phyloP scores from a whole-genome alignment of 2,329 filamentous ascomycete genomes.

The Ceratocystis ficicola region DNA sequence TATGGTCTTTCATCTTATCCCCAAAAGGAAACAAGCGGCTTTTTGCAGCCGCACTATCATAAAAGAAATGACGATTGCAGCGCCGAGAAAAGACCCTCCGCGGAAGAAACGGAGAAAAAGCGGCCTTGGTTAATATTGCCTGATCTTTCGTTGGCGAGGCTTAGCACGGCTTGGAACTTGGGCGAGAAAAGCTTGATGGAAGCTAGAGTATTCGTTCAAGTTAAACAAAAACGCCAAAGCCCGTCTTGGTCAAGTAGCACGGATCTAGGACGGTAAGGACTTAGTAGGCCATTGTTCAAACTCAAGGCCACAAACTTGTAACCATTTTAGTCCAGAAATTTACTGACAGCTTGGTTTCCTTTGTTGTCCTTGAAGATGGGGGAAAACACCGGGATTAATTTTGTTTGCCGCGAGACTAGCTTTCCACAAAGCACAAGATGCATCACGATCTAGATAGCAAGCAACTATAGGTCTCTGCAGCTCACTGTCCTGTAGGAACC shows the following conservation, averaged over 20 bases:
- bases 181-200: not conserved
- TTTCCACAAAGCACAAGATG: not conserved
- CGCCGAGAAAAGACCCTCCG: not conserved
- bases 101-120: not conserved
- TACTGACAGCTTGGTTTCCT: not conserved
- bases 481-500: not conserved
- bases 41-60: conserved; percentile 8
- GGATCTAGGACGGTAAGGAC: not conserved
- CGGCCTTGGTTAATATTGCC: not conserved
- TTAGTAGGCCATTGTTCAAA: not conserved
- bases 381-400: not conserved
- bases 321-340: not conserved
- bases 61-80: not conserved
- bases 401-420: not conserved
- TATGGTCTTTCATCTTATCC: not conserved
- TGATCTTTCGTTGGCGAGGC: not conserved
- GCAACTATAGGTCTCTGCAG: not conserved
- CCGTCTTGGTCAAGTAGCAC: not conserved
- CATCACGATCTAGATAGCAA: not conserved
- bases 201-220: not conserved
- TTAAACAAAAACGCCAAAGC: not conserved
- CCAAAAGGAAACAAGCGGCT: conserved; percentile 4
- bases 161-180: not conserved
- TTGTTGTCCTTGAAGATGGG: not conserved
- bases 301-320: not conserved